Evolutionary conservation across 495 filamentous ascomycete genomes (phyloP), one percentile per base, ranked within the genome.

Genomic region (Daldinia vernicosa): DNA sequence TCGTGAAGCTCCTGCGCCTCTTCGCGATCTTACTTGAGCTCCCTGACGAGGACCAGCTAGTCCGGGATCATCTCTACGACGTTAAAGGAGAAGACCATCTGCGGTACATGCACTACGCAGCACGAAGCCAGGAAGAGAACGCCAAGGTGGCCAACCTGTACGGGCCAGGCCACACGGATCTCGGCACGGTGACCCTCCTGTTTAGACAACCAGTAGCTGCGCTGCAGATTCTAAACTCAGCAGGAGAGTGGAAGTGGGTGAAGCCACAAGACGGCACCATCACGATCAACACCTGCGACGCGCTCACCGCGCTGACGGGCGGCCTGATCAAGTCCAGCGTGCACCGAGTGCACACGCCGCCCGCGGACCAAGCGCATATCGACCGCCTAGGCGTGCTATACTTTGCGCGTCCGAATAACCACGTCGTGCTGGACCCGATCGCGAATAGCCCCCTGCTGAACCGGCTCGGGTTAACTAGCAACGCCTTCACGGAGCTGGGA

Each of bases 121-220:
- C 81, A 0, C 84, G 84, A 1, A 78, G 67, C 32, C 33, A 75
- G 6, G 81, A 82, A 19, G 82, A 83, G 9, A 84, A 85, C 75
- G 80, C 33, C 19, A 78, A 82, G 81, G 66, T 85, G 68, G 82
- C 81, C 77, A 45, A 76, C 75, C 24, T 77, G 12, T 77, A 75
- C 67, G 66, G 63, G 24, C 55, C 71, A 4, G 85, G 84, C 0
- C 86, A 88, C 68, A 86, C 84, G 0, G 87, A 89, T 72, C 83
- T 88, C 15, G 86, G 86, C 8, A 83, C 77, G n/a, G 65, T 88
- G 19, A 88, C 86, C 2, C 74, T 89, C 19, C 76, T 88, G 0
- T 88, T 86, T 76, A 78, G 82, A 0, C 84, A 86, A 69, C 83
- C 83, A 1, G 83, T 87, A 1, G 84, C 83, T 0, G 85, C 82